Base-by-base conservation (phyloP, 106 monocot genomes). In the Xerophyta viscosa region DNA sequence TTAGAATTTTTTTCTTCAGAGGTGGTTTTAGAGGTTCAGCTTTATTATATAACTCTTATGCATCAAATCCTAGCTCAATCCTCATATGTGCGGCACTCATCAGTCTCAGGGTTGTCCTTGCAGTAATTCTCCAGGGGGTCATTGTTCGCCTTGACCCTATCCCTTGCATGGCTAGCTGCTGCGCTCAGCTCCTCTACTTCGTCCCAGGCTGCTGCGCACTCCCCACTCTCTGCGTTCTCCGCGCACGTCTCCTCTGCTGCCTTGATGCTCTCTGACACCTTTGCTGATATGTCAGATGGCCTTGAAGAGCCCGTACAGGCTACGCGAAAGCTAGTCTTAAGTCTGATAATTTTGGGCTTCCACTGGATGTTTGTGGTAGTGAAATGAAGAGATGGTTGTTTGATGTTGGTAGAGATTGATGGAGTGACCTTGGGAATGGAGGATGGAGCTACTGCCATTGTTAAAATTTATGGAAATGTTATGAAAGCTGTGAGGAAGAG, bases 111-210 rank as follows among this genome's bases (percentile, higher is more conserved):
- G 76, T 96, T 96, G 33, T 96, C 96, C 75, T 85, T 73, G 79
- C 96, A 96, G 60, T 75, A 96, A 4, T 50, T 48, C 76, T 96
- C 96, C 27, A 96, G 76, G 0, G 96, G 88, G 63, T 96, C 96
- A 7, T 66, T 20, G 21, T 44, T 10, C 36, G 22, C 59, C 78
- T 96, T 89, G 54, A 67, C 56, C 59, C 72, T 77, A 39, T 84
- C 81, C 22, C 96, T 71, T 3, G 81, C 82, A 50, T 96, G 88
- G 85, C 88, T 96, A 0, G 96, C 96, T 17, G 96, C 85, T 2
- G 96, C 84, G 66, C 96, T 96, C 41, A 96, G 73, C 68, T 96
- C 96, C 76, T 96, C 96, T 30, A 96, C 96, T 68, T 96, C 85
- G 37, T 96, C 96, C 96, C 96, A 96, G 6, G 96, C 96, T 7